phyloP scores from a whole-genome alignment of 2,329 filamentous ascomycete genomes.

The Epichloe sp. region DNA sequence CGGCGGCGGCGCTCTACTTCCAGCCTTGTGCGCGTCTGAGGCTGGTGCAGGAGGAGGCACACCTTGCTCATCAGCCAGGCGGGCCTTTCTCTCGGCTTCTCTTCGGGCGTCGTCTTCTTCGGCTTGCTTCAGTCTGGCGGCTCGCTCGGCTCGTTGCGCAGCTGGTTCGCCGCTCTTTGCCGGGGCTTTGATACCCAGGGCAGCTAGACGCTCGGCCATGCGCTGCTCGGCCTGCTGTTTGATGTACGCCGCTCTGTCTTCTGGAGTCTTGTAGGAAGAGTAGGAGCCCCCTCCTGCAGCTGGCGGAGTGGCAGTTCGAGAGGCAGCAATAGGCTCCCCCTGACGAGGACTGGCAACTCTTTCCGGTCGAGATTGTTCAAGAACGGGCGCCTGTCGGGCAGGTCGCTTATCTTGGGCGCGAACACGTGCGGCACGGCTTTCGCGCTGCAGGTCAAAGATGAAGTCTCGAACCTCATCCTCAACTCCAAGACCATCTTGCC shows the following conservation, averaged over 20 bases:
- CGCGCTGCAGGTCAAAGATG: slow-evolving; percentile 89
- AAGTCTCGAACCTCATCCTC: slow-evolving; percentile 96
- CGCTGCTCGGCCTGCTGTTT: slow-evolving; percentile 94
- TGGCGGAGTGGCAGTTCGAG: slow-evolving; percentile 32
- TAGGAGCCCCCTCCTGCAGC: slow-evolving; percentile 55
- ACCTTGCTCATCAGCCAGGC: slow-evolving; percentile 66
- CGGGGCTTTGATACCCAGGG: slow-evolving; percentile 78
- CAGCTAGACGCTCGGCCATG: slow-evolving; percentile 91
- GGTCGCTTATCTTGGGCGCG: slow-evolving; percentile 43
- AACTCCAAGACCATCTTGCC: slow-evolving; percentile 92
- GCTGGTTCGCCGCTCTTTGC: slow-evolving; percentile 67
- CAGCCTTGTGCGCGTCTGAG: slow-evolving; percentile 31
- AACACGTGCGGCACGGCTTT: slow-evolving; percentile 63
- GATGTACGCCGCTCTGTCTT: slow-evolving; percentile 90
- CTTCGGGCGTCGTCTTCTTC: slow-evolving; percentile 88
- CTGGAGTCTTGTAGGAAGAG: slow-evolving; percentile 74
- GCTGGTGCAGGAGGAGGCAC: slow-evolving; percentile 47
- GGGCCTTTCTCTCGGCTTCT: slow-evolving; percentile 73
- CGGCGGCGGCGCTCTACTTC: slow-evolving; percentile 56
- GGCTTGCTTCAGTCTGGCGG: slow-evolving; percentile 74
- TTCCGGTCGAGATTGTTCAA: slow-evolving; percentile 30
- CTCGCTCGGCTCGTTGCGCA: slow-evolving; percentile 72
- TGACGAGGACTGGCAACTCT: slow-evolving; percentile 29
- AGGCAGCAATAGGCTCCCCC: slow-evolving; percentile 40
- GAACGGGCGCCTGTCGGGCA: slow-evolving; percentile 26